phyloP scores from a whole-genome alignment of 2,329 filamentous ascomycete genomes.

The Monilinia aucupariae region DNA sequence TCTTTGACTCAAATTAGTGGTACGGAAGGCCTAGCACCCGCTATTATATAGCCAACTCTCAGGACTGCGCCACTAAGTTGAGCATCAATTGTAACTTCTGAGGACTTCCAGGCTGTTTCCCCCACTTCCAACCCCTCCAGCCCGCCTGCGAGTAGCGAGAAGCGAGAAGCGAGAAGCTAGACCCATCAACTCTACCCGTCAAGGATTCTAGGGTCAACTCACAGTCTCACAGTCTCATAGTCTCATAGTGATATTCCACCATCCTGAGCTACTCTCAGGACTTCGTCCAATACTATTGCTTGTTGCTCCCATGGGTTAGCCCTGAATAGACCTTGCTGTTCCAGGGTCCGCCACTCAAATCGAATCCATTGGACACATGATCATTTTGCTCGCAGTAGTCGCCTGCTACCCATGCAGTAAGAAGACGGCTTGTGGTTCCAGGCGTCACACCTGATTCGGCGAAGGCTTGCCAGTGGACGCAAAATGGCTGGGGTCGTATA shows the following conservation, averaged over 20 bases:
- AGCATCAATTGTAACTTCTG: not conserved
- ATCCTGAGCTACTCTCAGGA: not conserved
- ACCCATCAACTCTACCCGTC: not conserved
- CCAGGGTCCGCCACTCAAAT: constrained; percentile 11
- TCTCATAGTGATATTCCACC: not conserved
- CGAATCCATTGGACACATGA: constrained; percentile 18
- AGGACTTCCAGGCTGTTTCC: constrained; percentile 3
- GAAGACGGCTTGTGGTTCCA: constrained; percentile 14
- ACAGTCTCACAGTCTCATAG: too few species aligned
- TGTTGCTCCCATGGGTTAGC: constrained; percentile 4
- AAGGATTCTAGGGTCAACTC: not conserved
- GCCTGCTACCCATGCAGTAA: constrained; percentile 17
- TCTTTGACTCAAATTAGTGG: constrained; percentile 8
- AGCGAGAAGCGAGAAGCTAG: too few species aligned
- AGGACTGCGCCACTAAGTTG: not conserved
- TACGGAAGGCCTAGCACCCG: constrained; percentile 5
- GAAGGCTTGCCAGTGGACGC: constrained; percentile 9
- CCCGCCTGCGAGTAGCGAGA: not conserved
- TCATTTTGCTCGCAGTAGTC: constrained; percentile 16
- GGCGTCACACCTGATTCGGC: constrained; percentile 16
- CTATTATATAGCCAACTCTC: constrained; percentile 7
- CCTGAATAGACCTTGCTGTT: constrained; percentile 9
- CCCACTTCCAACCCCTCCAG: constrained; percentile 11
- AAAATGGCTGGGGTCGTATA: constrained; percentile 23
- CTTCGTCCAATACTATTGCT: constrained; percentile 7